A percentile compares a stretch with the other conserved stretches of the same genome.
These are phyloP conservation scores for Mallotus japonicus DNA, from an alignment of 441 rosid species.

Conservation along the genomic window DNA sequence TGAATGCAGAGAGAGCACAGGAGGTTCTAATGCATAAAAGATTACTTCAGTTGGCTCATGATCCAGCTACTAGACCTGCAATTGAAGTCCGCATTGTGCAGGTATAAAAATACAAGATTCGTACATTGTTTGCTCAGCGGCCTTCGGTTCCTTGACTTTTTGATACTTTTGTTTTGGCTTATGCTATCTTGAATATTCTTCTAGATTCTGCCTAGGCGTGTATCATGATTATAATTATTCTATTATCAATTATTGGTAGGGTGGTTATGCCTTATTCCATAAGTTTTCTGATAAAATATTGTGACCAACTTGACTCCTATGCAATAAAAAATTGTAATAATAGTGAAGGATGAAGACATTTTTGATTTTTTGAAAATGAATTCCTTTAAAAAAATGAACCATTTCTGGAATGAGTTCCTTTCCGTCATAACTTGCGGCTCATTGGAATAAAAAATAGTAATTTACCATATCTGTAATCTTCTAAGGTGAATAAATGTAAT, in stretches of 20 bases:
- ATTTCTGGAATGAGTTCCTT: background rate
- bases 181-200: constrained; percentile 5
- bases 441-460: background rate
- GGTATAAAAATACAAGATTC: constrained; percentile 33
- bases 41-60: constrained; percentile 47
- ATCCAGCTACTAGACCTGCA: constrained; percentile 56
- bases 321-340: background rate
- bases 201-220: constrained; percentile 13
- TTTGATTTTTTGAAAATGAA: background rate
- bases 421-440: background rate
- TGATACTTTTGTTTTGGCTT: constrained; percentile 10
- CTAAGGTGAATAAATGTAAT: background rate
- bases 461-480: background rate
- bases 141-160: constrained; percentile 13
- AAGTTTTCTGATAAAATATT: constrained; percentile 8
- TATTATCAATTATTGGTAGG: constrained; percentile 25
- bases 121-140: constrained; percentile 15
- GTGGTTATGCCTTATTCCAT: constrained; percentile 5
- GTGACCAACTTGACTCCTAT: background rate
- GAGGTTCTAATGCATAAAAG: constrained; percentile 72
- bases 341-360: background rate
- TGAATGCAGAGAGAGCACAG: constrained; percentile 60
- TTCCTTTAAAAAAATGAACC: background rate
- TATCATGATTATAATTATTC: constrained; percentile 4
- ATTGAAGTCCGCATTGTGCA: constrained; percentile 60